Percentiles rank a stretch among this genome's conserved stretches.
phyloP scores from a whole-genome alignment of 768 basidiomycete species.

The Lactarius vividus region DNA sequence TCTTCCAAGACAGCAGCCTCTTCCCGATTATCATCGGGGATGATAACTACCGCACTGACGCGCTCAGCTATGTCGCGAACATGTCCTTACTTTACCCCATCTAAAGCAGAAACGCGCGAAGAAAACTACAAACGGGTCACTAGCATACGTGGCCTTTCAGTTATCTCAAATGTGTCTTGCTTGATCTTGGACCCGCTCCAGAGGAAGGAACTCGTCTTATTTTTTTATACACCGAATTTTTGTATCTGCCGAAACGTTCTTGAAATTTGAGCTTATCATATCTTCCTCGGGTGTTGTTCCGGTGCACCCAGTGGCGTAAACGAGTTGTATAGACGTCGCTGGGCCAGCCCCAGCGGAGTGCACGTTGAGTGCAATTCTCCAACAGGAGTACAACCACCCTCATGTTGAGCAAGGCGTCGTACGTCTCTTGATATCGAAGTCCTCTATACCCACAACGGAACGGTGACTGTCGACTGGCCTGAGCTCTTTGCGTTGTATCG shows the following conservation, averaged over 20 bases:
- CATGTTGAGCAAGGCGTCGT: too few relatives aligned
- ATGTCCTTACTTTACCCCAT: slow-evolving; percentile 23
- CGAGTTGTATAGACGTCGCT: neutral
- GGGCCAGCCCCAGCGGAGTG: neutral
- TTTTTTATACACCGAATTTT: neutral
- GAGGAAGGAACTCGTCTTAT: neutral
- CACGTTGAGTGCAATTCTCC: neutral
- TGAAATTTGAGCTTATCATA: neutral
- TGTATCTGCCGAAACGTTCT: neutral
- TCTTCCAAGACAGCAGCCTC: slow-evolving; percentile 13
- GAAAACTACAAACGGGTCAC: neutral
- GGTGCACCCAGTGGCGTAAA: neutral
- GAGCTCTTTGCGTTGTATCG: too few relatives aligned
- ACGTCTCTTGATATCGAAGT: neutral
- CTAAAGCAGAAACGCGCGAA: slow-evolving; percentile 5
- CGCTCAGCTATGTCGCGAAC: slow-evolving; percentile 18
- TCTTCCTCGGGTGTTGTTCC: neutral
- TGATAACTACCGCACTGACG: slow-evolving; percentile 21
- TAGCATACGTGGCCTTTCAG: neutral
- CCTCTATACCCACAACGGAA: too few relatives aligned
- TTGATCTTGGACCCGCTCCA: neutral
- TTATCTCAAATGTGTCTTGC: neutral
- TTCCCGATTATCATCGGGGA: slow-evolving; percentile 12
- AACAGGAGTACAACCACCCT: neutral
- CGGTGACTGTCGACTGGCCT: too few relatives aligned